Percentiles rank a stretch among this genome's conserved stretches.
Evolutionary conservation across 345 rosid genomes (phyloP).

Genomic region (Fremontodendron californicum): DNA sequence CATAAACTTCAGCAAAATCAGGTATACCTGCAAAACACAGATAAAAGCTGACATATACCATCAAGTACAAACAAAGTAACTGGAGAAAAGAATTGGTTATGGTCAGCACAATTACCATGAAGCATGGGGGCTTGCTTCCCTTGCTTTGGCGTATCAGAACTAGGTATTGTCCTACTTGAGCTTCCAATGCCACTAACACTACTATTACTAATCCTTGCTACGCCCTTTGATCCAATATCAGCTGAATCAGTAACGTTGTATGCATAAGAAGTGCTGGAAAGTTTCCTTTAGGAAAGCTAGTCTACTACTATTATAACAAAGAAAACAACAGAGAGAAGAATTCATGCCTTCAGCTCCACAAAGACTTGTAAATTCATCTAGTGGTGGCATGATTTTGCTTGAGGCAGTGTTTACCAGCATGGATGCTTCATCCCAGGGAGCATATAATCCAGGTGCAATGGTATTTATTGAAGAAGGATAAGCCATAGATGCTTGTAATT

Average conservation of each 20-base stretch:
- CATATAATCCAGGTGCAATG: slow-evolving; percentile 47
- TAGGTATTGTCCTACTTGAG: slow-evolving; percentile 39
- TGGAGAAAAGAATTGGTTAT: not conserved
- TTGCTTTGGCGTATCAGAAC: slow-evolving; percentile 42
- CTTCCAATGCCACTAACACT: slow-evolving; percentile 43
- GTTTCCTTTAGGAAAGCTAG: slow-evolving; percentile 30
- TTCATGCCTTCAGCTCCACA: slow-evolving; percentile 54
- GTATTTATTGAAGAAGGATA: slow-evolving; percentile 39
- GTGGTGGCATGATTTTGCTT: slow-evolving; percentile 35
- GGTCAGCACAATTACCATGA: slow-evolving; percentile 44
- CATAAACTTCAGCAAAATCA: slow-evolving; percentile 83
- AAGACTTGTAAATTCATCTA: slow-evolving; percentile 44
- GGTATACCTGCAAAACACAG: slow-evolving; percentile 55
- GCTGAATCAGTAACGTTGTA: slow-evolving; percentile 76
- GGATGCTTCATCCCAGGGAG: slow-evolving; percentile 67
- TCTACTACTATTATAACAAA: slow-evolving; percentile 20
- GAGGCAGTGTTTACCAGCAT: slow-evolving; percentile 41
- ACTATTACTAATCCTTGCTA: slow-evolving; percentile 42
- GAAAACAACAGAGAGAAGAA: slow-evolving; percentile 27
- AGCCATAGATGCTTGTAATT: slow-evolving; percentile 53
- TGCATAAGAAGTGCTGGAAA: slow-evolving; percentile 66
- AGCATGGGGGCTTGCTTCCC: slow-evolving; percentile 45
- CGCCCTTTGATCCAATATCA: slow-evolving; percentile 78
- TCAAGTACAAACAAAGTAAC: not conserved
- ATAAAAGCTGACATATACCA: slow-evolving; percentile 9